Percentiles rank a stretch among this genome's conserved stretches.
phyloP scores from a whole-genome alignment of 2,329 filamentous ascomycete genomes.

The Stachybotrys echinatus region DNA sequence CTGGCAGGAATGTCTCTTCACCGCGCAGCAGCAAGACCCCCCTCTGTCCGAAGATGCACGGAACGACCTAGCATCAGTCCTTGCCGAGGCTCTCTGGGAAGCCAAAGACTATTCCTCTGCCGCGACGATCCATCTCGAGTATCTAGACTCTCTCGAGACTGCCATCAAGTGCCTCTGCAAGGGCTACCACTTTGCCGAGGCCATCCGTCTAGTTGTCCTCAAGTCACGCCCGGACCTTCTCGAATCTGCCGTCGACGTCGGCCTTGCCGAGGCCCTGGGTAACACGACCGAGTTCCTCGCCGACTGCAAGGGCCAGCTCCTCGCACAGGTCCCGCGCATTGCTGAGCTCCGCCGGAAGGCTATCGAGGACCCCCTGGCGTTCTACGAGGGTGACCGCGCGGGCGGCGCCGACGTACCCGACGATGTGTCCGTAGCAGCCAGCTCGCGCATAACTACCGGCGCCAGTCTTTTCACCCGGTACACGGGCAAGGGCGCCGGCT shows the following conservation, averaged over 20 bases:
- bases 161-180: conserved; percentile 79
- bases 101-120: conserved; percentile 79
- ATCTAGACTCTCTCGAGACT: conserved; percentile 65
- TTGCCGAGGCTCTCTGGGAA: conserved; percentile 77
- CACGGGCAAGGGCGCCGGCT: conserved; percentile 59
- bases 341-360: conserved; percentile 77
- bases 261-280: conserved; percentile 74
- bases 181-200: conserved; percentile 81
- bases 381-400: conserved; percentile 73
- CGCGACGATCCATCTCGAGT: conserved; percentile 74
- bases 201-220: conserved; percentile 69
- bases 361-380: conserved; percentile 76
- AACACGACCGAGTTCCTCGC: conserved; percentile 86
- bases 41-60: conserved; percentile 58
- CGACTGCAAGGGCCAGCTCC: conserved; percentile 82
- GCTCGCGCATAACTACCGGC: conserved; percentile 72
- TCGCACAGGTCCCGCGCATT: conserved; percentile 80
- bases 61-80: conserved; percentile 60
- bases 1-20: conserved; percentile 88
- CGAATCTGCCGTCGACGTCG: conserved; percentile 64
- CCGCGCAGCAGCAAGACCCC: conserved; percentile 61
- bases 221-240: conserved; percentile 59
- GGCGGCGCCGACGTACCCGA: conserved; percentile 73
- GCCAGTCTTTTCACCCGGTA: conserved; percentile 93
- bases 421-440: conserved; percentile 83